Base-by-base conservation (phyloP, 345 rosid species). In the Camelina neglecta region DNA sequence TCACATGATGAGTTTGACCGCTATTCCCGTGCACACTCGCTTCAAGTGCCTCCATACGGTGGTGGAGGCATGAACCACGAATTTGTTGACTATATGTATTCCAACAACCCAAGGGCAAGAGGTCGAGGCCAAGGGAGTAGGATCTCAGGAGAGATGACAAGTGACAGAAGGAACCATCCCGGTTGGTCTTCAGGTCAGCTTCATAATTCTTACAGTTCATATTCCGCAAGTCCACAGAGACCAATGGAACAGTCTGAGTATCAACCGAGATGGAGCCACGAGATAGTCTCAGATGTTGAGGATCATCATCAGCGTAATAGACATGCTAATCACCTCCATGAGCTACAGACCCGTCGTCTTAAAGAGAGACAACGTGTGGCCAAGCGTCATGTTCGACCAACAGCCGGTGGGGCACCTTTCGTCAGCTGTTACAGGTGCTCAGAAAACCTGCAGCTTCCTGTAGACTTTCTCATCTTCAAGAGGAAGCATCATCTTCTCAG, bases 381-480 rank as follows among this genome's bases (percentile, higher is more conserved):
- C 23, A 91, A 85, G 84, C 83, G 90, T 68, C 89, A 85, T 78
- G 65, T 87, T 74, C 83, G 88, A 24, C 96, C 97, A 35, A 78
- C 85, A 13, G 91, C 90, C 4, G 98, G 97, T 60, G 98, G 92
- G 3, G 96, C 95, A 8, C 98, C 98, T 62, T 79, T 92, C 36
- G 18, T 88, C 38, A 71, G 85, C 74, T 94, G 97, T 78, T 80
- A 80, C 80, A 4, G 7, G 38, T 92, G 98, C 88, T 77, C 81
- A 65, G 79, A 58, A 23, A 79, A 64, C 58, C 78, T 94, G 71
- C 92, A 80, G 79, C 75, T 94, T 18, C 97, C 98, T 68, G 91
- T 79, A 67, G 96, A 94, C 81, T 94, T 92, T 82, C 87, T 94
- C 61, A 78, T 88, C 66, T 84, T 77, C 55, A 82, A 79, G 70